Base-by-base conservation (phyloP, 75 land plant species). In the Isoetes taiwanensis region DNA sequence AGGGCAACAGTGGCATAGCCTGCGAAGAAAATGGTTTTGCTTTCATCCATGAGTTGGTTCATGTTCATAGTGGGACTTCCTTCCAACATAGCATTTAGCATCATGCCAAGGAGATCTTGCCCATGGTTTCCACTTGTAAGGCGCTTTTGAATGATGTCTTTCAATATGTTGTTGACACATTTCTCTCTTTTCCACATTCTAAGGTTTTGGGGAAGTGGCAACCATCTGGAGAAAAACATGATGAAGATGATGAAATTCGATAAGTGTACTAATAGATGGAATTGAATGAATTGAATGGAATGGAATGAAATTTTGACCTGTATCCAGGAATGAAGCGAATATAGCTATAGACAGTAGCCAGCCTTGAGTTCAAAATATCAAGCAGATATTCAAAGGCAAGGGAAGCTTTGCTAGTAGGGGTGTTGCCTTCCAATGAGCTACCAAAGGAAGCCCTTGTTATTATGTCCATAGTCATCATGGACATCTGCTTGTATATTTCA, bases 1-100 rank as follows among this genome's bases (percentile, higher is more conserved):
- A 46, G 16, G 5, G 50, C 50, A 23, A 23, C 23, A 8, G 50
- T 46, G 50, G 50, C 16, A n/a, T 46, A 23, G 25, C 50, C 50
- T 8, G 50, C 50, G 19, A 46, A 46, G 50, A 46, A 46, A 23
- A 46, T 46, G 5, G 50, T 46, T 23, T 46, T 46, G 50, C 50
- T 19, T 23, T 46, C 50, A 23, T 46, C 50, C n/a, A 46, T 16
- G n/a, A 46, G 50, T 23, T 46, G 50, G n/a, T 46, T 23, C 50
- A 46, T 46, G 6, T 16, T 46, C 50, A 46, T 46, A 19, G 50
- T 46, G 16, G 50, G 50, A 6, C 12, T 6, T 23, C 23, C 23
- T 16, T 46, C 23, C 50, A 19, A 6, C 50, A 46, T 23, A 23
- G 50, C 50, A 19, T 46, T 23, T 5, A 46, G 50, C 50, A 46